Evolutionary conservation across 345 rosid species (phyloP).

Genomic region (Lagerstroemia speciosa): DNA sequence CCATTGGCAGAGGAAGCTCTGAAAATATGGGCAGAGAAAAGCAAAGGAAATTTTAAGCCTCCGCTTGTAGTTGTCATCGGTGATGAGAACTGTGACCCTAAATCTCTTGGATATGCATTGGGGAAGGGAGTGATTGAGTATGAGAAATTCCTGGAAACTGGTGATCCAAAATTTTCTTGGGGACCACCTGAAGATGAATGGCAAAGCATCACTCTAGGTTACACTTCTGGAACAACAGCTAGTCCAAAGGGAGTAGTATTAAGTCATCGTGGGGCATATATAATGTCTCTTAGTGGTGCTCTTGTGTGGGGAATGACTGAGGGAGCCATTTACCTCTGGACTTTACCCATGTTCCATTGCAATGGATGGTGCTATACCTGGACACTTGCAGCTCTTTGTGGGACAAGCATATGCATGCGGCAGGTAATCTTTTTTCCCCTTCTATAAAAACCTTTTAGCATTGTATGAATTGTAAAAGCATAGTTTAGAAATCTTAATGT

Average conservation of each 20-base stretch:
- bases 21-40: constrained; percentile 43
- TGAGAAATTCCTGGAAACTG: constrained; percentile 60
- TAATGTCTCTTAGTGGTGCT: constrained; percentile 58
- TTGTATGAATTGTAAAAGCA: neutral
- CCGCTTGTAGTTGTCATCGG: constrained; percentile 67
- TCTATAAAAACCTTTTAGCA: neutral
- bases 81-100: constrained; percentile 62
- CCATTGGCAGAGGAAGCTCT: constrained; percentile 65
- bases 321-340: constrained; percentile 84
- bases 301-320: constrained; percentile 86
- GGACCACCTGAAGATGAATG: constrained; percentile 84
- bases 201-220: constrained; percentile 90
- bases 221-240: constrained; percentile 95
- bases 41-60: constrained; percentile 34
- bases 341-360: constrained; percentile 91
- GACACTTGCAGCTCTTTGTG: constrained; percentile 75
- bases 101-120: constrained; percentile 37
- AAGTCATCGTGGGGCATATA: constrained; percentile 81
- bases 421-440: constrained; percentile 45
- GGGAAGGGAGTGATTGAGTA: constrained; percentile 79
- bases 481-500: neutral
- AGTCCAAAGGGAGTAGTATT: constrained; percentile 88
- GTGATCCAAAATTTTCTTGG: constrained; percentile 74
- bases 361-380: constrained; percentile 90
- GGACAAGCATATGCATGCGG: constrained; percentile 81